Conservation (phyloP, 768 basidiomycete genomes). For the Naematelia encephala region DNA sequence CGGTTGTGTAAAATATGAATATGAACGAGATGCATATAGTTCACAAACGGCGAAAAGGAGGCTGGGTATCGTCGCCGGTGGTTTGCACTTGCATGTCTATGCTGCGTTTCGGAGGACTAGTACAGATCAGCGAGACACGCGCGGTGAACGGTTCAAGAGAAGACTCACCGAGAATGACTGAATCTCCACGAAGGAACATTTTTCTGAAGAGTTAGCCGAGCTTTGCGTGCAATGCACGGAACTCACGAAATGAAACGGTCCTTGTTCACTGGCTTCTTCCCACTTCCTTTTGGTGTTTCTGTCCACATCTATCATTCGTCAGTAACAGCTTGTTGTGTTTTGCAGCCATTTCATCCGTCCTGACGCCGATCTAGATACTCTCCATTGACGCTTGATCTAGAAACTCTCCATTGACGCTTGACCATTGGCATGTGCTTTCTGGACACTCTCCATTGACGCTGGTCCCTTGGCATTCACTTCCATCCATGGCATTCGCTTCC, state of each 20-base stretch:
- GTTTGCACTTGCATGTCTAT: constrained; percentile 9
- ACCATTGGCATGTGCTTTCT: no score
- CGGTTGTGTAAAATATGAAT: neutral
- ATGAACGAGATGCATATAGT: neutral
- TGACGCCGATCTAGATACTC: no score
- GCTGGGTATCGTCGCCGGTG: neutral
- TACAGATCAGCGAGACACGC: neutral
- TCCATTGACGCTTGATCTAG: no score
- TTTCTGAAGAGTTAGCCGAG: constrained; percentile 59
- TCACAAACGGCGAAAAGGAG: neutral
- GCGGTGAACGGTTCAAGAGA: no score
- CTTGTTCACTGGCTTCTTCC: constrained; percentile 98
- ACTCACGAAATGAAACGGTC: constrained; percentile 78
- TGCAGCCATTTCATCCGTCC: no score
- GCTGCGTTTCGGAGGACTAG: constrained; percentile 45
- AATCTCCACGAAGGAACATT: constrained; percentile 97
- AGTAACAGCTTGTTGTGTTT: no score
- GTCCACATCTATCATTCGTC: constrained; percentile 84
- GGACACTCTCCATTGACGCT: neutral
- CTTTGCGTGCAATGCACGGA: neutral
- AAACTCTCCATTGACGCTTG: no score
- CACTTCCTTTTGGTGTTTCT: constrained; percentile 94
- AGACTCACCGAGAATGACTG: constrained; percentile 81
- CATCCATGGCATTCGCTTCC: neutral
- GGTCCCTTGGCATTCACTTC: neutral